Base-by-base conservation (phyloP, 768 basidiomycete species). In the Wakefieldia striispora region DNA sequence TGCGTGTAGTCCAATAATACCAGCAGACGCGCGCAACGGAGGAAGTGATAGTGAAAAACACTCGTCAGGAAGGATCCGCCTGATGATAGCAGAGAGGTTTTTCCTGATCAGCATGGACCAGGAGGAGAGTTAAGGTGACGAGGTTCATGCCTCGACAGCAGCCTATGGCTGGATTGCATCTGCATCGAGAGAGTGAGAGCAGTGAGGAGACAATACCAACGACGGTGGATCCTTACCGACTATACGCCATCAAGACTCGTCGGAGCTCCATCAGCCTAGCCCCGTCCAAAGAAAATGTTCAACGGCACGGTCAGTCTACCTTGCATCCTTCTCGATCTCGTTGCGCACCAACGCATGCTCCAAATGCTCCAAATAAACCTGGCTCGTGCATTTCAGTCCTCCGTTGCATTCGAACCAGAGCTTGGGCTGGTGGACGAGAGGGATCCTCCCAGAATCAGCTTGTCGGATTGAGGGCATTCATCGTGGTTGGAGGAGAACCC, bases 251-350 rank as follows among this genome's bases (percentile, higher is more conserved):
- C 70, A 99, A 74, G 33, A 98, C 91, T 55, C 94, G 78, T 45
- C 95, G 76, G 47, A 99, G 70, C 70, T 99, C 98, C 43, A 84
- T 80, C 12, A 97, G 93, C 3, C 97, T 95, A 0, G 84, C 90
- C 0, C 97, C 97, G 67, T 97, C 94, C 97, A 71, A 97, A 99
- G 75, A 97, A 98, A 26, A 98, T 80, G 61, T 97, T 97, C 38
- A 92, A 70, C 1, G 95, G 94, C 88, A 95, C 86, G 59, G 94
- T 90, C 76, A 88, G 70, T 53, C 88, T 85, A 0, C n/a, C n/a
- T n/a, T n/a, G 92, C 88, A 61, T 98, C 95, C 71, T 98, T 97
- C 73, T 97, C 97, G 50, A 99, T 98, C 70, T 99, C 97, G 37
- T 70, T 74, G 44, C 72, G 68, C 14, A 86, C 84, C 26, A 76